Conservation (phyloP, 1,284 basidiomycete species). For the Rhodotorula sp. region DNA sequence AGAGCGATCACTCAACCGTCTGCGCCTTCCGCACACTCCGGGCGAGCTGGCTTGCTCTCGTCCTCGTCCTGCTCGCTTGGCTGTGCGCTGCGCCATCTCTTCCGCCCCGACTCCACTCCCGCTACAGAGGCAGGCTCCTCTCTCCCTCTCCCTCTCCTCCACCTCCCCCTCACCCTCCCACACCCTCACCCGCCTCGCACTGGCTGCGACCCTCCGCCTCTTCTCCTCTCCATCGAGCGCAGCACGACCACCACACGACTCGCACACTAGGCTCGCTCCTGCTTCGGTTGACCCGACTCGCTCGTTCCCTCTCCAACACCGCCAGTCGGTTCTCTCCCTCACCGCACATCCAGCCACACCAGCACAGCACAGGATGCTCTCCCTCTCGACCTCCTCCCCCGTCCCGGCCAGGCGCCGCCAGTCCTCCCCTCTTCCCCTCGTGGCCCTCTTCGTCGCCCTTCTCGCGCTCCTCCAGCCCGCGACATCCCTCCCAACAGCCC, state of each 20-base stretch:
- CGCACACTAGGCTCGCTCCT: not conserved
- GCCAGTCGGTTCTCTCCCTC: slow-evolving; percentile 17
- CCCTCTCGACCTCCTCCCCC: not conserved
- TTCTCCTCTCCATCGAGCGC: not conserved
- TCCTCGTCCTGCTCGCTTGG: not conserved
- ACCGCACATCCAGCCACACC: not conserved
- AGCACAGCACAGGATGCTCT: slow-evolving; percentile 26
- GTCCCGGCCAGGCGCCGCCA: not conserved
- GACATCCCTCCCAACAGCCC: slow-evolving; percentile 21
- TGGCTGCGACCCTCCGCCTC: slow-evolving; percentile 1
- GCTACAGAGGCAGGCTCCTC: slow-evolving; percentile 5
- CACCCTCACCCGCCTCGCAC: not conserved
- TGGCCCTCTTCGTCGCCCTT: slow-evolving; percentile 24
- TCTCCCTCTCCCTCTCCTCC: slow-evolving; percentile 4
- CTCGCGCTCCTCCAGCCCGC: slow-evolving; percentile 15
- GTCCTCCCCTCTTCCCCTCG: slow-evolving; percentile 3
- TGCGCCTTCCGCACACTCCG: not conserved
- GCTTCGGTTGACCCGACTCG: not conserved
- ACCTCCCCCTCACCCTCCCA: not conserved
- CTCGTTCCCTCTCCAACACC: not conserved
- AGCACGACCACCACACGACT: not conserved
- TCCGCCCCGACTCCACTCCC: not conserved
- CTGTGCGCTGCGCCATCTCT: slow-evolving; percentile 1
- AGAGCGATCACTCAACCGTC: slow-evolving; percentile 4
- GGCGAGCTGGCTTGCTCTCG: slow-evolving; percentile 4